Base-by-base conservation (phyloP, 495 filamentous ascomycete species). In the Haplographium delicatum region DNA sequence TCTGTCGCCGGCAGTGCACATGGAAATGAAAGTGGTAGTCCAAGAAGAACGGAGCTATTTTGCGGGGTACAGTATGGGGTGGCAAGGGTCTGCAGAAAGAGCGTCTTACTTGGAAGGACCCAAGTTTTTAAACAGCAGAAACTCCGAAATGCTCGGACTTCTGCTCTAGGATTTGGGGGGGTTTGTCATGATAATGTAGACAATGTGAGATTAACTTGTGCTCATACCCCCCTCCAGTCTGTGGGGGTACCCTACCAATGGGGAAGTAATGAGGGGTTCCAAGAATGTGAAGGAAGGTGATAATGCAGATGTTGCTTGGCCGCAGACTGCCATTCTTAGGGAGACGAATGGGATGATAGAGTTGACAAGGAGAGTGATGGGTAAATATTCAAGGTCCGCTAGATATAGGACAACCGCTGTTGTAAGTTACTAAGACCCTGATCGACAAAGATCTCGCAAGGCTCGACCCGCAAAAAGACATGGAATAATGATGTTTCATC, bases 211-310 rank as follows among this genome's bases (percentile, higher is more conserved):
- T n/a, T n/a, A n/a, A n/a, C n/a, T n/a, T n/a, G n/a, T n/a, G n/a
- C n/a, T n/a, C n/a, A n/a, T n/a, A n/a, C n/a, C n/a, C n/a, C n/a
- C n/a, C n/a, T n/a, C n/a, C n/a, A n/a, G n/a, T n/a, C n/a, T n/a
- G n/a, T n/a, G n/a, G n/a, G n/a, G n/a, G n/a, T n/a, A n/a, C n/a
- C n/a, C n/a, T 18, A 43, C 39, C 19, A 26, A 43, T 24, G 6
- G 23, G 39, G 39, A 6, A 43, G 26, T 5, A 4, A 43, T 43
- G 39, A 43, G 39, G 39, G 39, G 39, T 43, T 43, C 20, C 13
- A 22, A n/a, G 13, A 23, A 43, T 43, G 20, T 43, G 26, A 13
- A 19, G 26, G 39, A 26, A 43, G 19, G 39, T 43, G 35, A 39
- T 19, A 15, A 19, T 39, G 35, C 35, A 39, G 22, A 19, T 20